A percentile compares a stretch with the other conserved stretches of the same genome.
Conservation (phyloP, 2,329 filamentous ascomycete genomes). For the Beauveria sp. region DNA sequence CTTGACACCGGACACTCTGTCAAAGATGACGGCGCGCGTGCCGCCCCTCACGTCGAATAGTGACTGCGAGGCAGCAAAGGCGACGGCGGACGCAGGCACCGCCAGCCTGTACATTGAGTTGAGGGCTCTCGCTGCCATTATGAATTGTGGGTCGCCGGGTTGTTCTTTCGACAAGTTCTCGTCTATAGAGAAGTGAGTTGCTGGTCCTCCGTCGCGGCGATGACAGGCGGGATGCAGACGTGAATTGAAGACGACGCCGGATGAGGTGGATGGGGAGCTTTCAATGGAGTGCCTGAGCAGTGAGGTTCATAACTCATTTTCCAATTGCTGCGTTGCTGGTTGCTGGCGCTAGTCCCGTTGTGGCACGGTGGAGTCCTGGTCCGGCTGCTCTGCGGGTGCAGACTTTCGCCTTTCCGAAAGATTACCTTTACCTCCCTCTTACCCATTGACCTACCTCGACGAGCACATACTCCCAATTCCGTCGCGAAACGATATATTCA, state of each 20-base stretch:
- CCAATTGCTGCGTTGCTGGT: background rate
- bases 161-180: background rate
- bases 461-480: background rate
- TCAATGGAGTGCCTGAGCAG: constrained; percentile 7
- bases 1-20: constrained; percentile 85
- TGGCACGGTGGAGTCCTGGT: constrained; percentile 4
- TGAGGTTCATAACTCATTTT: constrained; percentile 5
- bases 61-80: constrained; percentile 64
- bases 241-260: background rate
- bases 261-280: constrained; percentile 7
- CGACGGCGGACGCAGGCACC: constrained; percentile 64
- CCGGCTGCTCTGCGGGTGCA: constrained; percentile 12
- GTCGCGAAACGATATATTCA: constrained; percentile 17
- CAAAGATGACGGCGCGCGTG: constrained; percentile 94
- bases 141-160: constrained; percentile 9
- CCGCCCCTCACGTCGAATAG: constrained; percentile 98
- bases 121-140: constrained; percentile 52
- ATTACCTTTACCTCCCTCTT: constrained; percentile 10
- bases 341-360: constrained; percentile 8
- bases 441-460: constrained; percentile 10
- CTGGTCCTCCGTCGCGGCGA: background rate
- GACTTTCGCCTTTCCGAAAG: constrained; percentile 19
- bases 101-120: constrained; percentile 59
- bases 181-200: background rate
- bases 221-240: constrained; percentile 1